Conservation (phyloP, 225 moss, liverwort and hornwort species). For the Sphagnum contortum region DNA sequence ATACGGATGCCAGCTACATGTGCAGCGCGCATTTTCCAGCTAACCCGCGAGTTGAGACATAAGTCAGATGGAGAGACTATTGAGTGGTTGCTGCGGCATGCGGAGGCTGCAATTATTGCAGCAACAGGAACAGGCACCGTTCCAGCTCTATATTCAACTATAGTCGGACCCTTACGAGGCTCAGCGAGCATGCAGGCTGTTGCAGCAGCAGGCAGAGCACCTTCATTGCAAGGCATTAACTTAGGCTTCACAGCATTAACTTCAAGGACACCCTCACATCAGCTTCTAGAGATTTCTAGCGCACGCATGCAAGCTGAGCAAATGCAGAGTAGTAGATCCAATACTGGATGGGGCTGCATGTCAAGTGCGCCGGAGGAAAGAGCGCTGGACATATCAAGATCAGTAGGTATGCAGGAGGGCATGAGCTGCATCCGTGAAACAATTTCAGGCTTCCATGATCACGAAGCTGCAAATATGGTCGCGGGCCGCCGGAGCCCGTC, state of each 20-base stretch:
- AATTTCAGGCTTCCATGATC: constrained; percentile 84
- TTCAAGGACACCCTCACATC: constrained; percentile 51
- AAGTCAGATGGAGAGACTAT: constrained; percentile 99
- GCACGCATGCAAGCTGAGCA: constrained; percentile 53
- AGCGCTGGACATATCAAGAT: constrained; percentile 65
- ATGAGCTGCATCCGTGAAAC: constrained; percentile 65
- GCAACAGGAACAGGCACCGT: constrained; percentile 94
- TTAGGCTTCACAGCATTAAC: constrained; percentile 25
- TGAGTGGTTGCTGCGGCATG: constrained; percentile 97
- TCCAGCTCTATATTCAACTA: constrained; percentile 58
- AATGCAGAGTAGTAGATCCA: constrained; percentile 34
- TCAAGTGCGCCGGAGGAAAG: constrained; percentile 50
- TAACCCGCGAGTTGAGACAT: constrained; percentile 87
- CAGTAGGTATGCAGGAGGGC: constrained; percentile 57
- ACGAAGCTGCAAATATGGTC: constrained; percentile 51
- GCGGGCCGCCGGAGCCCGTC: constrained; percentile 27
- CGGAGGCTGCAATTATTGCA: constrained; percentile 84
- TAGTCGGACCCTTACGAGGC: constrained; percentile 71
- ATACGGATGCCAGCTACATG: constrained; percentile 99
- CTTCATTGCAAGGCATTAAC: constrained; percentile 16
- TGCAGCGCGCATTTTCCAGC: constrained; percentile 98
- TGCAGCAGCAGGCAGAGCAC: constrained; percentile 19
- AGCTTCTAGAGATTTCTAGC: constrained; percentile 42
- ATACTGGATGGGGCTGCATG: constrained; percentile 28
- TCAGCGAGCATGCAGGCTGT: constrained; percentile 47